Conservation (phyloP, 192 early-diverging fungal genomes). For the Coemansia sp. region DNA sequence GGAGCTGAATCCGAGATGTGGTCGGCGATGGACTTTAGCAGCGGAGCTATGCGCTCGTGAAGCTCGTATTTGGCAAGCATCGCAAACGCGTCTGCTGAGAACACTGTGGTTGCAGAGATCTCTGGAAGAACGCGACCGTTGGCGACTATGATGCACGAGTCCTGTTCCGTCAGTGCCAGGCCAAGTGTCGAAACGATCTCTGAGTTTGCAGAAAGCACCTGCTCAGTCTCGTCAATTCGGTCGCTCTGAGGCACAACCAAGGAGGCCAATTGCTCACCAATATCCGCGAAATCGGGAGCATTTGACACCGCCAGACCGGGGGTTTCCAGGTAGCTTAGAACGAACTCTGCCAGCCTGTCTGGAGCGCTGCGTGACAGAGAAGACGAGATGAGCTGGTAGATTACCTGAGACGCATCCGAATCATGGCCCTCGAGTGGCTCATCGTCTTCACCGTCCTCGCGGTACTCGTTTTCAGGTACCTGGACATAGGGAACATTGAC, state of each 20-base stretch:
- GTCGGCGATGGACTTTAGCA: constrained; percentile 18
- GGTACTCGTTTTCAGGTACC: neutral
- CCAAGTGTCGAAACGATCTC: constrained; percentile 7
- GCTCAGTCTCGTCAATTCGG: constrained; percentile 24
- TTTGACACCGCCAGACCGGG: neutral
- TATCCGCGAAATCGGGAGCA: neutral
- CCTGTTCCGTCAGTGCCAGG: constrained; percentile 11
- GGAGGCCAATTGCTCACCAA: constrained; percentile 6
- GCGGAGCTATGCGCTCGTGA: constrained; percentile 47
- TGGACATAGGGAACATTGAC: constrained; percentile 14
- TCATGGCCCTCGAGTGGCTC: constrained; percentile 19
- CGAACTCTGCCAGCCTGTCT: constrained; percentile 12
- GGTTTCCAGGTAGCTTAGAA: constrained; percentile 3
- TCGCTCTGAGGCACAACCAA: constrained; percentile 6
- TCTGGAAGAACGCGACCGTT: constrained; percentile 63
- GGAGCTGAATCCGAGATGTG: neutral
- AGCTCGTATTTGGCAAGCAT: constrained; percentile 63
- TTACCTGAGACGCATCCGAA: constrained; percentile 32
- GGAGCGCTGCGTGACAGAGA: neutral
- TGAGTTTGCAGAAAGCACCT: constrained; percentile 17
- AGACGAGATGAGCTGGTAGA: constrained; percentile 29
- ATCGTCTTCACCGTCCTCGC: constrained; percentile 21
- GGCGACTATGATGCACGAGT: constrained; percentile 51
- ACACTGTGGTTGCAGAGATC: constrained; percentile 39
- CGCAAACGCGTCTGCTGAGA: constrained; percentile 60